Evolutionary conservation across 1,139 yeast genomes (phyloP), one percentile per base, ranked within the genome.

Genomic region (Lodderomyces oxycetoniae): DNA sequence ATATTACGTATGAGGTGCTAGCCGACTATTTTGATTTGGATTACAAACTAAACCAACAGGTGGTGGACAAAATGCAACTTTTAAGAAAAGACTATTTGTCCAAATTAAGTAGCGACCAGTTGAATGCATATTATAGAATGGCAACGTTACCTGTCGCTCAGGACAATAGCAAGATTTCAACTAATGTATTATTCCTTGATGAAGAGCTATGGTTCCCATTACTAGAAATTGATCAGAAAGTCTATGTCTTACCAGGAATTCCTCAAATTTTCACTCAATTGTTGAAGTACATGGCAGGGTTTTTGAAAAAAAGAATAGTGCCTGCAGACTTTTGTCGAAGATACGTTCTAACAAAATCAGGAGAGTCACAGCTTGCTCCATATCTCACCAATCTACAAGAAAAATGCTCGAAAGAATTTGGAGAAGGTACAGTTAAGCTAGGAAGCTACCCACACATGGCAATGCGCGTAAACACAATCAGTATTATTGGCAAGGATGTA

Each of bases 401-500:
- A 1, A 55, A 62, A 31, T 72, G 74, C 28, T 61, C 60, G 35
- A 48, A 45, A 4, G 50, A 59, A n/a, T 59, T 53, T 28, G 67
- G 66, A 3, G 34, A 34, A 10, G 58, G 59, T 3, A 42, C 45
- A 2, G 67, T 86, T 35, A 86, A 86, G 52, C 65, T 87, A 31
- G 95, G 95, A 3, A 79, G 89, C 27, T 87, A 87, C 50, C 95
- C 95, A 0, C 95, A 86, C 54, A 67, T 77, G 56, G 67, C 69
- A 11, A 69, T 75, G 59, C 69, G 74, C 1, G 59, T 77, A 36
- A 79, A 74, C 45, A 85, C 94, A 0, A 74, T 86, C 15, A 81
- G 93, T 48, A 70, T 86, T 19, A 67, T 84, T 28, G 93, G 93
- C 0, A 71, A 71, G 13, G 47, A 55, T 11, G 60, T 65, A 3